Evolutionary conservation across 768 basidiomycete species (phyloP).

Genomic region (Suillus lakei): DNA sequence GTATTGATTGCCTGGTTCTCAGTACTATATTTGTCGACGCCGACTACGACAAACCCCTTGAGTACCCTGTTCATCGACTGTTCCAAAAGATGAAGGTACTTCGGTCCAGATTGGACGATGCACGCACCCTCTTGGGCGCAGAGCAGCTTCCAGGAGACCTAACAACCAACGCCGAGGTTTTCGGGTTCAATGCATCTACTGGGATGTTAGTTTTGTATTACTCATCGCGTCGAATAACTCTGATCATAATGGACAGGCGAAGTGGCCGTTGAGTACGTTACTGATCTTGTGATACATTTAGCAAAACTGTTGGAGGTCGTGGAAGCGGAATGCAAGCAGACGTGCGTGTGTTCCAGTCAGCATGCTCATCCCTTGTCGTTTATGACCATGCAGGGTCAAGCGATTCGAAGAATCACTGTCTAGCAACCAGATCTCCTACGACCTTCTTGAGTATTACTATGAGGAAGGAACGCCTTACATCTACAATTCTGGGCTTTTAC

Average conservation of each 20-base stretch:
- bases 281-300: background rate
- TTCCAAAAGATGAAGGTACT: constrained; percentile 2
- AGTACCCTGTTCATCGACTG: constrained; percentile 1
- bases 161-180: background rate
- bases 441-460: constrained; percentile 5
- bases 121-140: background rate
- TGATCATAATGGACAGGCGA: background rate
- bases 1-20: background rate
- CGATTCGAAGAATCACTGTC: background rate
- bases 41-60: background rate
- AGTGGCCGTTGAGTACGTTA: background rate
- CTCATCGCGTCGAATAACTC: background rate
- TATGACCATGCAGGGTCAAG: background rate
- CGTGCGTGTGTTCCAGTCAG: background rate
- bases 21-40: background rate
- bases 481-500: background rate
- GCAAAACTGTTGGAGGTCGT: constrained; percentile 1
- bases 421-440: constrained; percentile 1
- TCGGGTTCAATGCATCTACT: background rate
- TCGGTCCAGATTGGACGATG: background rate
- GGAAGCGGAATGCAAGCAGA: background rate
- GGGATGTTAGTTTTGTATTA: background rate
- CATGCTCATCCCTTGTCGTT: background rate
- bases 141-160: background rate
- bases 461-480: background rate